Percentiles rank a stretch among this genome's conserved stretches.
Evolutionary conservation across 2,329 filamentous ascomycete genomes (phyloP).

Genomic region (Cercospora nicotianae): DNA sequence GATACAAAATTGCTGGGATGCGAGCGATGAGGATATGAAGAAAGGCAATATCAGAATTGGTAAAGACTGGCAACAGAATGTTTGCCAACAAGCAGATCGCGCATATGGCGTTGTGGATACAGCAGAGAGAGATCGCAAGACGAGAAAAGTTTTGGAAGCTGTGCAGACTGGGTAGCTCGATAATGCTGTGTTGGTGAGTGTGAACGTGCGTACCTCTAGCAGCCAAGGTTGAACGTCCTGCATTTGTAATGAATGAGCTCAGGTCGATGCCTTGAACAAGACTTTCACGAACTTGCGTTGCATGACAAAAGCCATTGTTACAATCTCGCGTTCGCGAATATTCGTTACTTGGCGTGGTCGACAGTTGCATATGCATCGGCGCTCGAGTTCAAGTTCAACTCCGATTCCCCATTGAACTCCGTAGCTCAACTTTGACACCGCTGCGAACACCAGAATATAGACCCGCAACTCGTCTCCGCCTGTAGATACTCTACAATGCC

Average conservation of each 20-base stretch:
- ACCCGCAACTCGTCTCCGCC: not conserved
- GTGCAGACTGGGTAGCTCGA: constrained; percentile 24
- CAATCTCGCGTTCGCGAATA: not conserved
- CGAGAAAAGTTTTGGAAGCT: constrained; percentile 45
- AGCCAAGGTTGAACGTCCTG: not conserved
- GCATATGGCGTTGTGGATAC: constrained; percentile 50
- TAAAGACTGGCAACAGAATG: constrained; percentile 48
- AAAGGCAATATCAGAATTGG: constrained; percentile 41
- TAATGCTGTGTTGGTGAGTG: not conserved
- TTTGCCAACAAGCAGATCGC: constrained; percentile 49
- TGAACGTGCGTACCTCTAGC: not conserved
- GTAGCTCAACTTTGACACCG: not conserved
- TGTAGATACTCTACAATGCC: not conserved
- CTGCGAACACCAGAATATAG: not conserved
- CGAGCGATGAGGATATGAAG: constrained; percentile 42
- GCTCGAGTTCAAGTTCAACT: not conserved
- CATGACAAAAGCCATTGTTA: not conserved
- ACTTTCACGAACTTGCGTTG: not conserved
- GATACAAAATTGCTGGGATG: constrained; percentile 56
- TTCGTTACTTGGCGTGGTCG: not conserved
- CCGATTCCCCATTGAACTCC: too few relatives aligned
- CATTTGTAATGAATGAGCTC: not conserved
- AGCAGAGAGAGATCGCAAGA: constrained; percentile 44
- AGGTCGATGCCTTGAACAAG: not conserved
- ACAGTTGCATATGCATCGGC: not conserved